Base-by-base conservation (phyloP, 2,329 filamentous ascomycete species). In the Monilinia aucupariae region DNA sequence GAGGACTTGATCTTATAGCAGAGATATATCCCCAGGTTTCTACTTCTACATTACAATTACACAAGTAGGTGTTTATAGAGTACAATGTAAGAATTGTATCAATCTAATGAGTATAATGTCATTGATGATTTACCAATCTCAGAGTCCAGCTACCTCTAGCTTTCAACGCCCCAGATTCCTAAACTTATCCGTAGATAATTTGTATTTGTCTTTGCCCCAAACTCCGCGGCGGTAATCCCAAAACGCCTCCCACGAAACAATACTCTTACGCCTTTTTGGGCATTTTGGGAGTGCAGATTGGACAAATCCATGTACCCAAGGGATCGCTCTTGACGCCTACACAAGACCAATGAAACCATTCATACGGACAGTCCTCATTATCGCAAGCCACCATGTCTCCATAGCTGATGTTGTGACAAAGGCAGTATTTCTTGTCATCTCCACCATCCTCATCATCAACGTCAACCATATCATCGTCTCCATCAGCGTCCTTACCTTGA, bases 311-410 rank as follows among this genome's bases (percentile, higher is more conserved):
- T 30, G 80, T 85, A 39, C 86, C 86, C 62, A 83, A 83, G 9
- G 86, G 86, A 73, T 88, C 85, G 69, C 82, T 86, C 75, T 86
- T 87, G 39, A 89, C 79, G 25, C 85, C 84, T 56, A 89, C 86
- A 70, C 86, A 89, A 50, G 80, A 85, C 88, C 90, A 94, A 76
- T 94, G 90, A 75, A 94, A 94, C 90, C 90, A 94, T 77, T 94
- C 90, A 72, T 85, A 90, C 53, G 86, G 85, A 75, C 90, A 94
- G 68, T 87, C 82, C 64, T 89, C 85, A 74, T 93, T 93, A 78
- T 94, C 90, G 77, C 90, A 94, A 37, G 89, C 90, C 67, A 94
- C 90, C 90, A 94, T 94, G 72, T 93, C 88, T 65, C 90, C 90
- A 72, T 90, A 92, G 75, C 88, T 91, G 68, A 92, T 88, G 70